Evolutionary conservation across 768 basidiomycete species (phyloP), one percentile per base, ranked within the genome.

Genomic region (Pisolithus microcarpus): DNA sequence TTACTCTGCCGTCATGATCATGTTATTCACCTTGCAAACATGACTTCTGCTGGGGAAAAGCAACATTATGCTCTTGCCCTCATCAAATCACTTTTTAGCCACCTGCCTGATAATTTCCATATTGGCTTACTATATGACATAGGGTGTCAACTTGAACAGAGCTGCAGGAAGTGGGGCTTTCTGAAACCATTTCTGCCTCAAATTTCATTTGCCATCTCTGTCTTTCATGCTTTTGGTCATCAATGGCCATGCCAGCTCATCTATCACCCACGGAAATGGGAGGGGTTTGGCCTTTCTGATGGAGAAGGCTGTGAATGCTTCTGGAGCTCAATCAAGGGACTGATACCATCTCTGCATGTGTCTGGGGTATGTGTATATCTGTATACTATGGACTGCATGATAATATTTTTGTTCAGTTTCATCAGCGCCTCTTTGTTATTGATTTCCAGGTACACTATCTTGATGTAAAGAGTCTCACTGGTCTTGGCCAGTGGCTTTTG

Each of bases 191-290:
- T 11, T 39, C 54, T 58, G 31, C 61, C 62, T 21, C 40, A 57
- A 19, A 53, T 71, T 13, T 13, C 40, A 0, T 68, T 66, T 40
- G 60, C 58, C 1, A 63, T 67, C 2, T 64, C 66, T 3, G 66
- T 63, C 0, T 68, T 72, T 63, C 70, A 72, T 55, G 68, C 65
- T 0, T 70, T 61, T 46, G 66, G 61, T 1, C 69, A 70, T 38
- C 57, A 68, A 37, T 69, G 69, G 67, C 39, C 59, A 1, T 69
- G 69, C 49, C 69, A 70, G 38, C 48, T 74, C 0, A 39, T 62
- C 0, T 72, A 70, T 50, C 70, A 70, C 48, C 73, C 72, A 3
- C 54, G 68, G 9, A 48, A 70, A 18, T 19, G 50, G 3, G 36
- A 51, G 19, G 62, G 60, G 11, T 58, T 65, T 37, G 59, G 65